Evolutionary conservation across 352 stramenopile species (phyloP), one percentile per base, ranked within the genome.

Genomic region (Pythium folliculosum): DNA sequence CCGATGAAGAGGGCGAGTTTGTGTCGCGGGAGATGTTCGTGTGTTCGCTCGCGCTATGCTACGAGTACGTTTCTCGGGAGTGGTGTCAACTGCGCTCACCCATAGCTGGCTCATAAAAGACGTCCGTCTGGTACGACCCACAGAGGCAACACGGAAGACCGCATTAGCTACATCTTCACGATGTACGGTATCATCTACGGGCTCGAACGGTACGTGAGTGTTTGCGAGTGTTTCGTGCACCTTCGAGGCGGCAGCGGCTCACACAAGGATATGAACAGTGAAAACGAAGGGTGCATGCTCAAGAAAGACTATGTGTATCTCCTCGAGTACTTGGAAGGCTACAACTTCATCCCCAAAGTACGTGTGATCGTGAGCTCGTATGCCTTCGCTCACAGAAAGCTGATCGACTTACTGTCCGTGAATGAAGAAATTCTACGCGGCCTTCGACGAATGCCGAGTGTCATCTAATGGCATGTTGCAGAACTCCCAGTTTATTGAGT

Each of bases 151-250:
- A 93, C 85, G 38, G 87, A 95, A 63, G 87, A 95, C 70, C 82
- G 86, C n/a, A 90, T 95, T 65, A 88, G 81, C 71, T 95, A 93
- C 69, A 80, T 95, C 23, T 95, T 95, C 62, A 85, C 73, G 22
- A 95, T 95, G 87, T 93, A 94, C 74, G 82, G 77, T 53, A 91
- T 90, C 60, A 84, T 87, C 30, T 85, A 91, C 63, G 77, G 75
- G 3, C 73, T 74, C 16, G 84, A 94, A 44, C 76, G 85, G 86
- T 94, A 72, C 44, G 61, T 48, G 4, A 12, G 19, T 22, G 4
- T 4, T 16, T 56, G 25, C 1, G 14, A 12, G n/a, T 47, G 9
- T 8, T 19, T 21, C 14, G 40, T n/a, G 13, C 40, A 47, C 13
- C 4, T 21, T 16, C 2, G 14, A 32, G 27, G 27, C 27, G 27